Evolutionary conservation across 2,329 filamentous ascomycete genomes (phyloP), one percentile per base, ranked within the genome.

Genomic region (Karstenula rhodostoma): DNA sequence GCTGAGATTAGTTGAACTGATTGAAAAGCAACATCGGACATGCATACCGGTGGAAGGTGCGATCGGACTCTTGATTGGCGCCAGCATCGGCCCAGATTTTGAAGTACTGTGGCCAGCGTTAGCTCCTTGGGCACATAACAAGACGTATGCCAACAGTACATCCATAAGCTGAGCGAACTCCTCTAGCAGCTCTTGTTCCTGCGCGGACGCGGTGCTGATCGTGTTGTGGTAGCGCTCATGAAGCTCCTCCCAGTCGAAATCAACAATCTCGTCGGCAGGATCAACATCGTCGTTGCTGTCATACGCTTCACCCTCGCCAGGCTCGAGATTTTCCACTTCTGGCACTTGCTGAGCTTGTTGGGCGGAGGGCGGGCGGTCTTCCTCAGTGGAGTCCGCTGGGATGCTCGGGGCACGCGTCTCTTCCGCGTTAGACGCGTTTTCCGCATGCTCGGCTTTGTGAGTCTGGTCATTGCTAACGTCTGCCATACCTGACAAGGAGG

Each of bases 241-340:
- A 33, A 97, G 89, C n/a, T 89, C 85, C 2, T 89, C 82, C 93
- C 93, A 97, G 77, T 94, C 87, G 70, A 91, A 93, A 71, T 79
- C 56, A 48, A 80, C 78, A 61, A 92, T 70, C 29, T 59, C 57
- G 9, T 70, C 62, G 6, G 70, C 71, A 9, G 76, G 73, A 25
- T 76, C 72, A 17, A 56, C 33, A 10, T 72, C 67, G 5, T 71
- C 55, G 22, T 66, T 57, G 8, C 60, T 43, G 5, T 64, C 56
- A 8, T 69, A 60, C 8, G 63, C 60, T 29, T 49, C 27, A 25
- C 61, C 57, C 19, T 65, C 56, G 8, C 57, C 35, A 25, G 23
- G 48, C 29, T 66, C 33, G 59, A 19, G 13, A 32, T 15, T 2
- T 23, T 56, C n/a, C 43, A 48, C 22, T 48, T 51, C 43, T 46